These are phyloP conservation scores for Dichotomopilus funicola DNA, from an alignment of 2,329 filamentous ascomycete species.

Conservation along the genomic window DNA sequence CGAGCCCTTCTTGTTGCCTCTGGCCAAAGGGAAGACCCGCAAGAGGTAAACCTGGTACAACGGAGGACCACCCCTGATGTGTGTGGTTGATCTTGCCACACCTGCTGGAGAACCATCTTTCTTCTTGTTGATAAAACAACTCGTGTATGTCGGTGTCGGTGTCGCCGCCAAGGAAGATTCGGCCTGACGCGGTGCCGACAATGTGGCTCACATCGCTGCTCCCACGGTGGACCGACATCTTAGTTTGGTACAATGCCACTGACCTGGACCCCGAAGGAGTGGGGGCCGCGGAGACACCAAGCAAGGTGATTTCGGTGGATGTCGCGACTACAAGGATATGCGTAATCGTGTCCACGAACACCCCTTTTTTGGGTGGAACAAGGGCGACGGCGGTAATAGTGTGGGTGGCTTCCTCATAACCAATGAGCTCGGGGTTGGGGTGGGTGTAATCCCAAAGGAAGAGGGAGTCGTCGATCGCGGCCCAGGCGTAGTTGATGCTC, in stretches of 20 bases:
- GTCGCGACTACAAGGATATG: slow-evolving; percentile 88
- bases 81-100: slow-evolving; percentile 88
- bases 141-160: slow-evolving; percentile 85
- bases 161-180: slow-evolving; percentile 85
- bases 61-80: slow-evolving; percentile 61
- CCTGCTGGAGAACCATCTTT: slow-evolving; percentile 89
- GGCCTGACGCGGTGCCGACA: slow-evolving; percentile 72
- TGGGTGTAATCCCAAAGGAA: slow-evolving; percentile 98
- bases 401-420: slow-evolving; percentile 82
- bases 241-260: slow-evolving; percentile 80
- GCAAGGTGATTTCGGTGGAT: slow-evolving; percentile 71
- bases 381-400: slow-evolving; percentile 89
- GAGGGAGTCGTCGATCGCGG: slow-evolving; percentile 88
- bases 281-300: slow-evolving; percentile 70
- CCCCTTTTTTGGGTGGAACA: slow-evolving; percentile 74
- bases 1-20: slow-evolving; percentile 56
- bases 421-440: slow-evolving; percentile 83
- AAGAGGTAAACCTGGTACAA: slow-evolving; percentile 46
- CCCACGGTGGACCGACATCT: slow-evolving; percentile 71
- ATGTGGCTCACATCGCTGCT: slow-evolving; percentile 74
- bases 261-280: slow-evolving; percentile 63
- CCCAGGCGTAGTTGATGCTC: slow-evolving; percentile 91
- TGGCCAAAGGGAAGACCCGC: slow-evolving; percentile 39
- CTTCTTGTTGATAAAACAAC: slow-evolving; percentile 92
- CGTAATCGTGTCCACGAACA: slow-evolving; percentile 80